Base-by-base conservation (phyloP, 108 stramenopile genomes). In the Bacterosira constricta region DNA sequence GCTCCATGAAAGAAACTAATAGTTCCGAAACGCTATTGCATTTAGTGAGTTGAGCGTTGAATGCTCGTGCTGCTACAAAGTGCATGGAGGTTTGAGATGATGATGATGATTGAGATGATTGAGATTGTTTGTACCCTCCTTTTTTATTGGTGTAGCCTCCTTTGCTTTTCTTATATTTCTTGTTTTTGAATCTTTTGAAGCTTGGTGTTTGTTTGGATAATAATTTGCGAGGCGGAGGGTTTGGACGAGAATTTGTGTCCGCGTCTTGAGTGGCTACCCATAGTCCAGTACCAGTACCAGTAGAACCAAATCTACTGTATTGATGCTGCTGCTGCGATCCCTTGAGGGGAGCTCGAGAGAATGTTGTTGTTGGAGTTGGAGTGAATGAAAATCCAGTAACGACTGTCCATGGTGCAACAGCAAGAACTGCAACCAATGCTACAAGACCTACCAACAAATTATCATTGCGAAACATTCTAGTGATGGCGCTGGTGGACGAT, bases 21-120 rank as follows among this genome's bases (percentile, higher is more conserved):
- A 78, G 35, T 50, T 65, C 77, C 17, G 63, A 49, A 2, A 61
- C 63, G 53, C 35, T 42, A 58, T 57, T 32, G 31, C 77, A 78
- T 51, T 64, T 10, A 4, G 68, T 78, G 4, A 78, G 30, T 51
- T 69, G 41, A n/a, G 61, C 18, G 52, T 78, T 78, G 77, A 70
- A 78, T 8, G 27, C 35, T 31, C 62, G 69, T 23, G 67, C 67
- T 12, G 68, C 35, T 1, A 10, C 32, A 34, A 15, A 29, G 51
- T 27, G 21, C 6, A 23, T 1, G 46, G 46, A 13, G 46, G 46
- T 23, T 23, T 18, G n/a, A 1, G 8, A 23, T 23, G n/a, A 1
- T 17, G 46, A 23, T 23, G 10, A 23, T 23, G n/a, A 47, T 5
- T 47, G 46, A 23, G 44, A 45, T 18, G 8, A 18, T 15, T 1